Evolutionary conservation across 1,139 yeast genomes (phyloP), one percentile per base, ranked within the genome.

Genomic region (Candida tropicalis): DNA sequence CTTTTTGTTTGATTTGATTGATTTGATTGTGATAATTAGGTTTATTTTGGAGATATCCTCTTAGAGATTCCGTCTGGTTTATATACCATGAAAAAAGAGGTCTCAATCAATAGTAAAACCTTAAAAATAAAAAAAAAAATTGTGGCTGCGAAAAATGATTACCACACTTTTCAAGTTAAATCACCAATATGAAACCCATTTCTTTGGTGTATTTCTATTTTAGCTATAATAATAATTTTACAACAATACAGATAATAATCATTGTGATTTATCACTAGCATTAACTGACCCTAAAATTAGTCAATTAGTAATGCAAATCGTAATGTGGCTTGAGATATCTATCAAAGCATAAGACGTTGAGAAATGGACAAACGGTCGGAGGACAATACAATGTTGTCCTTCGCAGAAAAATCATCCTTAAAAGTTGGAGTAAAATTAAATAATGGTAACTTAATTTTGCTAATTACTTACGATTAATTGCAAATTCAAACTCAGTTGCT

Each of bases 141-240:
- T 38, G 44, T 42, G 44, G 44, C 44, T 42, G 44, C 44, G 31
- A 35, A 40, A 31, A 8, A 6, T 5, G 12, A 26, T 10, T 13
- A 9, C 40, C 40, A 37, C 40, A 37, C 28, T 37, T 37, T 37
- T 36, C 15, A 15, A 9, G 5, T 22, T 4, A 12, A 17, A 18
- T 20, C 33, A 25, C 27, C 27, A 13, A 25, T 11, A 25, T 25
- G n/a, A 25, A 25, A 25, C 27, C 27, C 13, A 5, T 18, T n/a
- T 11, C 15, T 10, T 29, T 29, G 33, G 33, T 15, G 7, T n/a
- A 7, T 27, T 13, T 13, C n/a, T n/a, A n/a, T n/a, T n/a, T n/a
- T n/a, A n/a, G n/a, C n/a, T n/a, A n/a, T n/a, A n/a, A n/a, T n/a
- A n/a, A n/a, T n/a, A n/a, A n/a, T n/a, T n/a, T n/a, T n/a, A n/a